A percentile compares a stretch with the other conserved stretches of the same genome.
Conservation (phyloP, 257 asterid genomes). For the Ehretia macrophylla region DNA sequence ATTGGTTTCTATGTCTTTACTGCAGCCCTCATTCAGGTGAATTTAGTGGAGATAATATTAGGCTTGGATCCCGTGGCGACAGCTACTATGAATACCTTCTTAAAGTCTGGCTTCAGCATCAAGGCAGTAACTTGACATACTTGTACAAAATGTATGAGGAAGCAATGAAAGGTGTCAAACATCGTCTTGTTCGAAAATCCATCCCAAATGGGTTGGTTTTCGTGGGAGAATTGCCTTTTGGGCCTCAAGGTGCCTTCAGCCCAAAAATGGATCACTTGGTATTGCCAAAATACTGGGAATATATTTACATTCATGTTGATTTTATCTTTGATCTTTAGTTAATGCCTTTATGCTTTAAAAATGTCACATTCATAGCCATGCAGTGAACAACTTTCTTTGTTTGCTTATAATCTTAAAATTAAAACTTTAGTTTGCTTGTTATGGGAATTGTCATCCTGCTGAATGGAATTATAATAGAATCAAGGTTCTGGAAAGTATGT, state of each 20-base stretch:
- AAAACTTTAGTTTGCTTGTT: too few species aligned
- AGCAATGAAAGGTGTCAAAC: slow-evolving; percentile 84
- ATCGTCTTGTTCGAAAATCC: slow-evolving; percentile 76
- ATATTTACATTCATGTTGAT: not conserved
- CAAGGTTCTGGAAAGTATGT: not conserved
- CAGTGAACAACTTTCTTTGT: too few species aligned
- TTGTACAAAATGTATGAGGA: slow-evolving; percentile 79
- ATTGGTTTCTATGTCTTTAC: slow-evolving; percentile 24
- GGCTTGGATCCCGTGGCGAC: slow-evolving; percentile 99
- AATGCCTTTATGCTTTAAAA: not conserved
- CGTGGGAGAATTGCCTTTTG: slow-evolving; percentile 90
- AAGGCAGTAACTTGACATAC: slow-evolving; percentile 56
- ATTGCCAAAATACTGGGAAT: slow-evolving; percentile 17
- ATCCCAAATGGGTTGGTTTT: slow-evolving; percentile 81
- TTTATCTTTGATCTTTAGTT: not conserved
- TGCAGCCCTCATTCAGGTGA: slow-evolving; percentile 90
- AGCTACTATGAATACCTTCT: slow-evolving; percentile 94
- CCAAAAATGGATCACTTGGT: slow-evolving; percentile 99
- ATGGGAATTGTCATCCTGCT: too few species aligned
- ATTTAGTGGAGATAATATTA: slow-evolving; percentile 81
- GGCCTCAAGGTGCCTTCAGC: slow-evolving; percentile 62
- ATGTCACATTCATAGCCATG: not conserved
- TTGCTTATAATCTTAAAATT: too few species aligned
- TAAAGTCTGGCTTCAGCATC: slow-evolving; percentile 91
- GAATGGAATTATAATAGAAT: not conserved